phyloP scores from a whole-genome alignment of 257 asterid species.

The Penstemon barbatus region DNA sequence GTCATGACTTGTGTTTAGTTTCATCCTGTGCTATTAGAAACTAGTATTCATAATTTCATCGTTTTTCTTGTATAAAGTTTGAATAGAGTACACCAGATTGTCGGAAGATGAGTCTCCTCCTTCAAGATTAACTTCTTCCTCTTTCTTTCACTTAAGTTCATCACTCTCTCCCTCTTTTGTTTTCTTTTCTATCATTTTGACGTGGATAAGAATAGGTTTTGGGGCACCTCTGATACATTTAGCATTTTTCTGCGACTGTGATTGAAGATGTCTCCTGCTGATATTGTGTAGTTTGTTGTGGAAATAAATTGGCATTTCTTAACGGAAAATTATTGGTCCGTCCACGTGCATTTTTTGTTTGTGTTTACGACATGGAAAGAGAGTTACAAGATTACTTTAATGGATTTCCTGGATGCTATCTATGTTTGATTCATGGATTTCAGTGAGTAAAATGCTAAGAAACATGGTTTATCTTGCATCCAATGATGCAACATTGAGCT shows the following conservation, averaged over 20 bases:
- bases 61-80: neutral
- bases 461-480: no score
- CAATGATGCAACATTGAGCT: no score
- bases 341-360: no score
- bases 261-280: neutral
- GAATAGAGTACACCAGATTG: neutral
- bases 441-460: no score
- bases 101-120: neutral
- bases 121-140: neutral
- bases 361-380: neutral
- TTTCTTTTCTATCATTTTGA: neutral
- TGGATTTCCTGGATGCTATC: neutral
- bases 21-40: neutral
- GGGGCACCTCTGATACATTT: neutral
- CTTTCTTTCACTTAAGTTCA: neutral
- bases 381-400: neutral
- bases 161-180: neutral
- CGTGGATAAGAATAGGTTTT: neutral
- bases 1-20: neutral
- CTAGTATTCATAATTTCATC: neutral
- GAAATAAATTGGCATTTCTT: neutral
- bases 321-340: neutral
- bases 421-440: no score
- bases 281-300: neutral
- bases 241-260: neutral